A percentile compares a stretch with the other conserved stretches of the same genome.
These are phyloP conservation scores for Neopestalotiopsis sp. DNA, from an alignment of 2,329 filamentous ascomycete species.

Conservation along the genomic window DNA sequence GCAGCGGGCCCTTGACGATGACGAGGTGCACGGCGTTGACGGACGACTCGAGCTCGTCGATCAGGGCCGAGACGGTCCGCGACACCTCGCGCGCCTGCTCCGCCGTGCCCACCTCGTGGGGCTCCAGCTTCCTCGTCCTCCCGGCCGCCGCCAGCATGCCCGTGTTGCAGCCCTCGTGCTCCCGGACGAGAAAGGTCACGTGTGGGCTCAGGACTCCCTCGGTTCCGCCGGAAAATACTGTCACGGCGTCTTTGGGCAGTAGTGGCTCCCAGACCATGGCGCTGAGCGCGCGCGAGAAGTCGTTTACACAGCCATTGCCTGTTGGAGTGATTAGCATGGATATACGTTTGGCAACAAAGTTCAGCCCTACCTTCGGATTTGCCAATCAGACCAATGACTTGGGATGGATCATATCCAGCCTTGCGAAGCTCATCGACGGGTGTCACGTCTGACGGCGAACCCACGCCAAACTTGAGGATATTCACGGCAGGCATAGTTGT, in stretches of 20 bases:
- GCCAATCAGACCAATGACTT: constrained; percentile 37
- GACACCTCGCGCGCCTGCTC: constrained; percentile 32
- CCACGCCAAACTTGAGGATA: constrained; percentile 37
- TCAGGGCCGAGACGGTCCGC: constrained; percentile 26
- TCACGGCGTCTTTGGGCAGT: constrained; percentile 34
- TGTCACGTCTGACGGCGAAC: constrained; percentile 36
- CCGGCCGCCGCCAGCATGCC: constrained; percentile 33
- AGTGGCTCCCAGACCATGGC: constrained; percentile 37
- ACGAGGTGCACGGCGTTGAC: constrained; percentile 32
- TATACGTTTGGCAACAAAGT: not conserved
- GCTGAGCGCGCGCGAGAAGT: constrained; percentile 39
- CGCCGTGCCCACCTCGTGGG: constrained; percentile 36
- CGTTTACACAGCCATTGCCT: constrained; percentile 39
- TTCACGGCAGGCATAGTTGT: constrained; percentile 34
- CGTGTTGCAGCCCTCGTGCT: constrained; percentile 21
- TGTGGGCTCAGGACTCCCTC: constrained; percentile 39
- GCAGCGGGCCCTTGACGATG: constrained; percentile 27
- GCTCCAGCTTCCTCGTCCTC: constrained; percentile 32
- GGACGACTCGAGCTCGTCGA: constrained; percentile 26
- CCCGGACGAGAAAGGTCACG: constrained; percentile 35
- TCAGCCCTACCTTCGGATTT: constrained; percentile 34
- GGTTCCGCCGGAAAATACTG: constrained; percentile 39
- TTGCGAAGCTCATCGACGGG: constrained; percentile 31
- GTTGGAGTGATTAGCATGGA: not conserved
- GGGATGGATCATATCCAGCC: constrained; percentile 34